Evolutionary conservation across 768 basidiomycete genomes (phyloP).

Genomic region (Suillus paluster): DNA sequence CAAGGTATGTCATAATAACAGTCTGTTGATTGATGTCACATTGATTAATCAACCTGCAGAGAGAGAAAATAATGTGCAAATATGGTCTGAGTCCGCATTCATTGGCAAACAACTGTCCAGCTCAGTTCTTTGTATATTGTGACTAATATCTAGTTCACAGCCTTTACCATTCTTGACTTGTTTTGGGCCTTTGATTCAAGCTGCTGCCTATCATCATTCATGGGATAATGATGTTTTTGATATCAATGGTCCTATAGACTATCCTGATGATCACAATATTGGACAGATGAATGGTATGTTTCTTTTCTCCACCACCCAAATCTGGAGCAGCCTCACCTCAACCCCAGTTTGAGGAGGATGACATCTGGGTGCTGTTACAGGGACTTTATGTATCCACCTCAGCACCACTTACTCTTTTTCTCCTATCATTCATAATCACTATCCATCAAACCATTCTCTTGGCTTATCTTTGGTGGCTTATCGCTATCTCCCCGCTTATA

Average conservation of each 20-base stretch:
- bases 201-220: not conserved
- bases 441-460: too few relatives aligned
- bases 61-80: not conserved
- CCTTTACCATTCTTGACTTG: not conserved
- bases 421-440: too few relatives aligned
- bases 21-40: not conserved
- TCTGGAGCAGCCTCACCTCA: too few relatives aligned
- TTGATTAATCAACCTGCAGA: not conserved
- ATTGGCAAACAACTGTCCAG: not conserved
- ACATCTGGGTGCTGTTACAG: too few relatives aligned
- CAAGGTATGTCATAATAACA: not conserved
- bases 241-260: not conserved
- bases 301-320: not conserved
- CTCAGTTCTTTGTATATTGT: not conserved
- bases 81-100: not conserved
- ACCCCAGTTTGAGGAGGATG: conserved; percentile 14
- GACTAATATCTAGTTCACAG: not conserved
- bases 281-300: not conserved
- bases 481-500: too few relatives aligned
- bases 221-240: not conserved
- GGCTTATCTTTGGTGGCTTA: too few relatives aligned
- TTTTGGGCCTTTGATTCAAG: not conserved
- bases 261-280: not conserved
- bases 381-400: too few relatives aligned
- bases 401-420: too few relatives aligned